These are phyloP conservation scores for Curvularia lunata DNA, from an alignment of 2,329 filamentous ascomycete genomes.

Conservation along the genomic window DNA sequence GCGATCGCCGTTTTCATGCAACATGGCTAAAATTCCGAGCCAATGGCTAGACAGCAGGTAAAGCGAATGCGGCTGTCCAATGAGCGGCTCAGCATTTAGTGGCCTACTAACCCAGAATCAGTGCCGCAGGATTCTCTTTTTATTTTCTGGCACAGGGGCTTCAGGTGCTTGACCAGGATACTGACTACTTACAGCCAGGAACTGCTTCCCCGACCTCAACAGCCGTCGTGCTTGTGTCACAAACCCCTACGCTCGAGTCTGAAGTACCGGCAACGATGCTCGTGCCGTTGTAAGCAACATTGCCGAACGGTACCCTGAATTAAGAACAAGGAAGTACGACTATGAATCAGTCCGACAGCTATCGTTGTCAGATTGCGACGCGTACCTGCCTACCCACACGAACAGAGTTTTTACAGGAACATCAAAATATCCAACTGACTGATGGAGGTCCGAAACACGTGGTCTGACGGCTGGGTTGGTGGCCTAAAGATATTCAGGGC, in stretches of 20 bases:
- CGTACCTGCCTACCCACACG: background rate
- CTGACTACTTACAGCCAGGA: background rate
- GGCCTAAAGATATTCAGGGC: background rate
- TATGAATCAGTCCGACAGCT: background rate
- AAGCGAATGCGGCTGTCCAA: conserved; percentile 2
- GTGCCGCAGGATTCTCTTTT: conserved; percentile 9
- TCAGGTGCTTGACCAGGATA: conserved; percentile 1
- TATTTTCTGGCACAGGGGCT: conserved; percentile 8
- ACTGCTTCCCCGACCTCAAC: conserved; percentile 1
- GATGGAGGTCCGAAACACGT: background rate
- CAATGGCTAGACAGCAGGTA: conserved; percentile 3
- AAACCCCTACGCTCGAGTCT: background rate
- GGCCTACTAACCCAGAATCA: conserved; percentile 1
- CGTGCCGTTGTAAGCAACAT: background rate
- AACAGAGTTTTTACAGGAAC: background rate
- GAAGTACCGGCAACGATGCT: background rate
- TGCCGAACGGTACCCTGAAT: background rate
- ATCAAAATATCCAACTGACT: background rate
- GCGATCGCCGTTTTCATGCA: background rate
- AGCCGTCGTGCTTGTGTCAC: conserved; percentile 1
- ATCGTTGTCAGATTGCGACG: background rate
- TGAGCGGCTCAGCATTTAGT: background rate
- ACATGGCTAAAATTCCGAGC: conserved; percentile 1
- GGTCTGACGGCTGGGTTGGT: background rate
- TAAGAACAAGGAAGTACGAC: background rate